Evolutionary conservation across 2,329 filamentous ascomycete species (phyloP).

Genomic region (Talaromyces funiculosus): DNA sequence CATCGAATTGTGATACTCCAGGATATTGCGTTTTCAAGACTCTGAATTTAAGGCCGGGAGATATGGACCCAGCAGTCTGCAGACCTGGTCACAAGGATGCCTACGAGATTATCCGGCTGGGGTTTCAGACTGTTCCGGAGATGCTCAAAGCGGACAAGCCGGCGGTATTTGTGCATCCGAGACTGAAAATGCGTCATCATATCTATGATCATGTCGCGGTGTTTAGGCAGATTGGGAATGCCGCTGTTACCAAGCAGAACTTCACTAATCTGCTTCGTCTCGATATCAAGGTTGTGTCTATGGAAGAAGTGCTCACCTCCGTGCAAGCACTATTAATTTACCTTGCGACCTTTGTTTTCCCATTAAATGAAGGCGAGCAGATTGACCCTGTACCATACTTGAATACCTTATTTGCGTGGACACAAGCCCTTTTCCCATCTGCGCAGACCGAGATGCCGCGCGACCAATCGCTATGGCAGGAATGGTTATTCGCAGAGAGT

Average conservation of each 20-base stretch:
- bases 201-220: background rate
- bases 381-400: background rate
- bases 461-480: constrained; percentile 4
- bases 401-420: background rate
- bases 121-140: background rate
- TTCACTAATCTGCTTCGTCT: background rate
- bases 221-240: background rate
- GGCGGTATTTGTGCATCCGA: constrained; percentile 1
- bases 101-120: background rate
- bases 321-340: constrained; percentile 6
- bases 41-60: background rate
- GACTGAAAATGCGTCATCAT: background rate
- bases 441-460: background rate
- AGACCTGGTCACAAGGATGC: constrained; percentile 3
- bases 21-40: constrained; percentile 10
- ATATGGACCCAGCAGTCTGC: background rate
- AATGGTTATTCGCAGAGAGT: constrained; percentile 7
- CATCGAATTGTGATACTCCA: constrained; percentile 3
- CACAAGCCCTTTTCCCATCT: background rate
- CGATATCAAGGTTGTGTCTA: background rate
- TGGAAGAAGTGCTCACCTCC: constrained; percentile 5
- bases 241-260: background rate
- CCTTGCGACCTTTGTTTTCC: background rate
- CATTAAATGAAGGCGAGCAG: background rate
- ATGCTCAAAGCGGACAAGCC: background rate